Conservation (phyloP, 2,329 filamentous ascomycete species). For the Cadophora malorum region DNA sequence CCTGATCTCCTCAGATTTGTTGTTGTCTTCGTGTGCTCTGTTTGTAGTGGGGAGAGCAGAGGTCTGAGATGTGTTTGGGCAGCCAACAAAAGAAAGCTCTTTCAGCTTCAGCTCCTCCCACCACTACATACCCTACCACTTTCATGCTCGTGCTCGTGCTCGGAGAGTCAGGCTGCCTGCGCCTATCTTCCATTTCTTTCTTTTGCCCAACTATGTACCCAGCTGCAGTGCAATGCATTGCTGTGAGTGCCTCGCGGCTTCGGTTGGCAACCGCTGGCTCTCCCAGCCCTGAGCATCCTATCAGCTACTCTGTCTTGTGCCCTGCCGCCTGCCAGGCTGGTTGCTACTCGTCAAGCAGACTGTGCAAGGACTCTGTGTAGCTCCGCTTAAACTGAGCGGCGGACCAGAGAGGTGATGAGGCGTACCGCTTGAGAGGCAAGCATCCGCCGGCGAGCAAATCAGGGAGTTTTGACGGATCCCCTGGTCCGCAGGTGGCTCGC, state of each 20-base stretch:
- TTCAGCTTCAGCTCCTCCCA: constrained; percentile 7
- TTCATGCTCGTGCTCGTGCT: constrained; percentile 8
- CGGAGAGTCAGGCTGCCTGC: neutral
- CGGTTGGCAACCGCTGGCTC: constrained; percentile 14
- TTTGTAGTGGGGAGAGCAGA: neutral
- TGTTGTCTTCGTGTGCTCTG: neutral
- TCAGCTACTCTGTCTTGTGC: constrained; percentile 3
- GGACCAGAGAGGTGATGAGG: neutral
- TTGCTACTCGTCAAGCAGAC: constrained; percentile 7
- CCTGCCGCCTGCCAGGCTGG: constrained; percentile 3
- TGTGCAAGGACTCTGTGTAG: neutral
- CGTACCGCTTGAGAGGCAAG: constrained; percentile 5
- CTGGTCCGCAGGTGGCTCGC: neutral
- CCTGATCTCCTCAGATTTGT: neutral
- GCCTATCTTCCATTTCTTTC: constrained; percentile 2
- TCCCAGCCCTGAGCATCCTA: constrained; percentile 4
- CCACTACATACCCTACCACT: neutral
- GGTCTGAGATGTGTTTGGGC: constrained; percentile 8
- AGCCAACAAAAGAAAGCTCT: constrained; percentile 10
- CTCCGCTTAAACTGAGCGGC: neutral
- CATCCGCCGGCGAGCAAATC: constrained; percentile 4
- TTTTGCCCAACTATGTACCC: constrained; percentile 10
- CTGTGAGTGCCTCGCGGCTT: constrained; percentile 7
- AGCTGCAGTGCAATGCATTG: neutral
- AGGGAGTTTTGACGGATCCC: neutral